A percentile compares a stretch with the other conserved stretches of the same genome.
Conservation (phyloP, 768 basidiomycete species). For the Rhizopogon sp. region DNA sequence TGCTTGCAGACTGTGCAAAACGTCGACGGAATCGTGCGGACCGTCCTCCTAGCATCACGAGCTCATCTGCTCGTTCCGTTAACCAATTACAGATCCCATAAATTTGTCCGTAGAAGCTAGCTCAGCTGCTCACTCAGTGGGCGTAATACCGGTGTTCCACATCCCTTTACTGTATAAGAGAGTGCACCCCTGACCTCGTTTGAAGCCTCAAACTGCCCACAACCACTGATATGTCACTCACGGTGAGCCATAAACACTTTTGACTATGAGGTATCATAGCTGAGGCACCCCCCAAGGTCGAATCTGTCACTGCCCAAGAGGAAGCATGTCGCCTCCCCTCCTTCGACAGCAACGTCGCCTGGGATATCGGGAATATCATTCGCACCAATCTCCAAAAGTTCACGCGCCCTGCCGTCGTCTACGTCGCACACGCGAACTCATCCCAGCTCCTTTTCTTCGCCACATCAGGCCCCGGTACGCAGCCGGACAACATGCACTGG, state of each 20-base stretch:
- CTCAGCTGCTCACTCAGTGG: too few relatives aligned
- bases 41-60: neutral
- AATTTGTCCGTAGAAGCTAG: neutral
- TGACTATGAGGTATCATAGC: neutral
- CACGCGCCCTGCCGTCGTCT: conserved; percentile 19
- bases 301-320: conserved; percentile 17
- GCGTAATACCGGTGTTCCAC: too few relatives aligned
- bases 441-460: conserved; percentile 28
- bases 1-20: too few relatives aligned
- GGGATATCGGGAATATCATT: conserved; percentile 26
- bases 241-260: too few relatives aligned
- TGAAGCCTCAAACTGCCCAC: neutral
- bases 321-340: conserved; percentile 5
- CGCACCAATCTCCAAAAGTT: conserved; percentile 14
- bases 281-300: conserved; percentile 7
- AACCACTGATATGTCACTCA: too few relatives aligned
- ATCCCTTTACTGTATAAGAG: neutral
- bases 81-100: neutral
- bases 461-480: conserved; percentile 22
- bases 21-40: too few relatives aligned
- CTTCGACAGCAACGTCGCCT: conserved; percentile 22
- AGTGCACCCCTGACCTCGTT: neutral
- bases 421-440: conserved; percentile 24
- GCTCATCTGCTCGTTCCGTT: neutral
- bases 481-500: conserved; percentile 27